A percentile compares a stretch with the other conserved stretches of the same genome.
phyloP scores from a whole-genome alignment of 306 rosid species.

The Cucumis cinereus region DNA sequence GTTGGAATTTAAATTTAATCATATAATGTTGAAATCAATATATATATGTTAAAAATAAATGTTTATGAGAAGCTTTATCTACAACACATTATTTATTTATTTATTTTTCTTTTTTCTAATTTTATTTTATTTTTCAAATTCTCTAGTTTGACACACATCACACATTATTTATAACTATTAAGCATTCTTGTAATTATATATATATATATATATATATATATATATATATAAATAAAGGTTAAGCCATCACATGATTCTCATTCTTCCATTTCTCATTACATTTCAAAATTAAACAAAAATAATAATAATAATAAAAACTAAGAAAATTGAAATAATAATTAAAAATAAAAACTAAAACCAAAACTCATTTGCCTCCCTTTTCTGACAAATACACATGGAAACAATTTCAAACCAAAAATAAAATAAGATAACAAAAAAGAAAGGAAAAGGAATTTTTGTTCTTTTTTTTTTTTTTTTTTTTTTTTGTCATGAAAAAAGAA shows the following conservation, averaged over 20 bases:
- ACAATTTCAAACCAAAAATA: neutral
- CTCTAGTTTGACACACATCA: too few species aligned
- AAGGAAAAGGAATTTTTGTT: neutral
- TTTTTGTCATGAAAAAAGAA: neutral
- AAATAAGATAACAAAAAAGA: neutral
- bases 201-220: too few species aligned
- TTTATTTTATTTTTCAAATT: too few species aligned
- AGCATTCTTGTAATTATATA: too few species aligned
- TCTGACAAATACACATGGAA: conserved; percentile 3
- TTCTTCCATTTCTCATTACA: neutral
- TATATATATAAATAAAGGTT: too few species aligned
- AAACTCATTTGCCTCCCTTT: conserved; percentile 1
- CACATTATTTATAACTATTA: too few species aligned
- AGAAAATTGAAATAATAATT: neutral
- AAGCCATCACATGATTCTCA: neutral
- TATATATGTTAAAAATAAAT: too few species aligned
- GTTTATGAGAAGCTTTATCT: too few species aligned
- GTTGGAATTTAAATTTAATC: too few species aligned
- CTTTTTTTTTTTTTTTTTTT: neutral
- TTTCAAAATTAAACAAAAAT: neutral
- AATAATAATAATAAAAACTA: neutral
- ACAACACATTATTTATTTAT: too few species aligned
- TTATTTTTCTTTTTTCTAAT: too few species aligned
- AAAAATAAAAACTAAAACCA: neutral
- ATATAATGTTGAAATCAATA: too few species aligned